These are phyloP conservation scores for Cercospora citrullina DNA, from an alignment of 2,329 filamentous ascomycete species.

Conservation along the genomic window DNA sequence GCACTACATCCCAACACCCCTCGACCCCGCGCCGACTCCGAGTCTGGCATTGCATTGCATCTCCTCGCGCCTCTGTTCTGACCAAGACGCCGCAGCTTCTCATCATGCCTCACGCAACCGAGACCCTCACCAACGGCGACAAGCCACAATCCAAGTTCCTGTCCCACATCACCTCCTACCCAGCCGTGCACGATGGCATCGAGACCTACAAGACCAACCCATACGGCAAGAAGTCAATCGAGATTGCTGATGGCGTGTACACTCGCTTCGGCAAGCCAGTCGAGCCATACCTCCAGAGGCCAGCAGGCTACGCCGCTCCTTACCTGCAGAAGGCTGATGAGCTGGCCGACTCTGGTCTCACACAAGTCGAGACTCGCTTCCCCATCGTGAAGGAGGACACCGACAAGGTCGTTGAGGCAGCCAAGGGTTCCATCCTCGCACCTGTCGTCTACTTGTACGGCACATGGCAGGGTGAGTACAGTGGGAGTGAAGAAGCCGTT, in stretches of 20 bases:
- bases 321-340: slow-evolving; percentile 82
- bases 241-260: slow-evolving; percentile 73
- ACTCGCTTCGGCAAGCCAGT: slow-evolving; percentile 74
- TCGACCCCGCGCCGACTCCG: not conserved
- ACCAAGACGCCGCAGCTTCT: not conserved
- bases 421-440: slow-evolving; percentile 65
- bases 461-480: slow-evolving; percentile 37
- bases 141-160: slow-evolving; percentile 51
- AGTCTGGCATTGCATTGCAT: not conserved
- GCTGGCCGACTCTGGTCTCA: slow-evolving; percentile 56
- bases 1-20: not conserved
- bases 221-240: slow-evolving; percentile 78
- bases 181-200: slow-evolving; percentile 76
- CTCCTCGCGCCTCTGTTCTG: not conserved
- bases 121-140: slow-evolving; percentile 52
- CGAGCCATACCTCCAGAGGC: slow-evolving; percentile 73
- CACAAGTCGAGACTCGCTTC: slow-evolving; percentile 54
- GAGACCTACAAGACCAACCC: slow-evolving; percentile 77
- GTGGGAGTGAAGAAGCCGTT: not conserved
- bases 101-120: slow-evolving; percentile 53
- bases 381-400: slow-evolving; percentile 58
- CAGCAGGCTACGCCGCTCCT: slow-evolving; percentile 78
- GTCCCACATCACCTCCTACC: slow-evolving; percentile 75
- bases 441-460: slow-evolving; percentile 38
- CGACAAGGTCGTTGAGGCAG: slow-evolving; percentile 56